These are phyloP conservation scores for Globisporangium megalacanthum DNA, from an alignment of 352 stramenopile genomes.

Conservation along the genomic window DNA sequence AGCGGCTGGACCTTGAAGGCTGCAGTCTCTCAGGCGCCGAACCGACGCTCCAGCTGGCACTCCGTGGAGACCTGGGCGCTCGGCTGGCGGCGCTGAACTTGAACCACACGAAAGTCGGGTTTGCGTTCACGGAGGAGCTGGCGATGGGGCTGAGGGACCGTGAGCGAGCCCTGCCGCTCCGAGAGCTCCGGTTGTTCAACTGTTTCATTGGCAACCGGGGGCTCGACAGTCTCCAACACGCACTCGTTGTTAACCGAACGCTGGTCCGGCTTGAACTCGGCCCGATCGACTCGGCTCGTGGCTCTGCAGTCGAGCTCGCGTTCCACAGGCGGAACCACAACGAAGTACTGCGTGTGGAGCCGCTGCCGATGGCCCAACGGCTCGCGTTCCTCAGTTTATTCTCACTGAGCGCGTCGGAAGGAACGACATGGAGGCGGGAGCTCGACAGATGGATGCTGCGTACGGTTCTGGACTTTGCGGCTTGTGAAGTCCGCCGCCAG, in stretches of 20 bases:
- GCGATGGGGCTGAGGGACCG: too few relatives aligned
- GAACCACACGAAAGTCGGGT: slow-evolving; percentile 1
- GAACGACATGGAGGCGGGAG: not conserved
- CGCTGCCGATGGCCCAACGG: not conserved
- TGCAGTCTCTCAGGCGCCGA: not conserved
- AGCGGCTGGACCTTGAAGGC: slow-evolving; percentile 9
- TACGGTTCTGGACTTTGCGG: not conserved
- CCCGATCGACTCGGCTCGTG: not conserved
- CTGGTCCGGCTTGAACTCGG: slow-evolving; percentile 7
- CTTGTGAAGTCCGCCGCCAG: not conserved
- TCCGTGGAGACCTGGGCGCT: slow-evolving; percentile 3
- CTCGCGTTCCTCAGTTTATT: slow-evolving; percentile 6
- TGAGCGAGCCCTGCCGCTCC: too few relatives aligned
- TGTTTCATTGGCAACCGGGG: not conserved
- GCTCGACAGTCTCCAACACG: not conserved
- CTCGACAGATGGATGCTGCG: slow-evolving; percentile 2
- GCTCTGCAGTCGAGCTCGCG: not conserved
- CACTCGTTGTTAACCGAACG: slow-evolving; percentile 1
- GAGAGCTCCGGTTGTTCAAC: not conserved
- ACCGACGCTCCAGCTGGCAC: not conserved
- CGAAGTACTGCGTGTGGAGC: not conserved
- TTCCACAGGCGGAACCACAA: not conserved
- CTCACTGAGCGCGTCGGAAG: not conserved
- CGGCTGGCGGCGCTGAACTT: slow-evolving; percentile 7
- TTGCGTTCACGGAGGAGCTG: too few relatives aligned